These are phyloP conservation scores for Nyctanthes arbortristis DNA, from an alignment of 257 asterid species.

Conservation along the genomic window DNA sequence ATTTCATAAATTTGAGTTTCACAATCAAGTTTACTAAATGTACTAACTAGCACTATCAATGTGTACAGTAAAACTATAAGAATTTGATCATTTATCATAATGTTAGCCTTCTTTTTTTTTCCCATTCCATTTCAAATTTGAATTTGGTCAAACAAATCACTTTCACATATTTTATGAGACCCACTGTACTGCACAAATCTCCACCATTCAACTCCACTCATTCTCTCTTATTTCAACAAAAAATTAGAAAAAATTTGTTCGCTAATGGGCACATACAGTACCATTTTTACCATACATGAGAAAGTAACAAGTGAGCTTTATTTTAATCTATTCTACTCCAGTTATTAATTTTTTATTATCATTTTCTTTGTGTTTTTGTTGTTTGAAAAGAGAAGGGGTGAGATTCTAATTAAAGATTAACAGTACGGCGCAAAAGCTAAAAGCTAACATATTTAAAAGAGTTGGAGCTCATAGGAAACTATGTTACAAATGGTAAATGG, in stretches of 20 bases:
- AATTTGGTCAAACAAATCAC: too few relatives aligned
- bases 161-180: too few relatives aligned
- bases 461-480: not conserved
- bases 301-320: not conserved
- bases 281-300: not conserved
- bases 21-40: not conserved
- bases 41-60: not conserved
- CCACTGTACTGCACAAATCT: too few relatives aligned
- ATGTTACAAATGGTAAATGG: not conserved
- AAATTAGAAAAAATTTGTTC: too few relatives aligned
- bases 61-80: too few relatives aligned
- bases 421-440: not conserved
- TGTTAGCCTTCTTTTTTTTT: too few relatives aligned
- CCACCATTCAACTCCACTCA: too few relatives aligned
- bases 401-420: not conserved
- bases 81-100: too few relatives aligned
- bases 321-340: slow-evolving; percentile 15
- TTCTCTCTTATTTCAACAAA: not conserved
- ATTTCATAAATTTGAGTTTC: not conserved
- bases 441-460: not conserved
- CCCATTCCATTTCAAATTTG: too few relatives aligned
- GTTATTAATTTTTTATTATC: too few relatives aligned
- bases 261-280: not conserved
- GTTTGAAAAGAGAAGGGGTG: too few relatives aligned
- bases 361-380: too few relatives aligned